phyloP scores from a whole-genome alignment of 2,329 filamentous ascomycete genomes.

The Emmonsiellopsis sp. region DNA sequence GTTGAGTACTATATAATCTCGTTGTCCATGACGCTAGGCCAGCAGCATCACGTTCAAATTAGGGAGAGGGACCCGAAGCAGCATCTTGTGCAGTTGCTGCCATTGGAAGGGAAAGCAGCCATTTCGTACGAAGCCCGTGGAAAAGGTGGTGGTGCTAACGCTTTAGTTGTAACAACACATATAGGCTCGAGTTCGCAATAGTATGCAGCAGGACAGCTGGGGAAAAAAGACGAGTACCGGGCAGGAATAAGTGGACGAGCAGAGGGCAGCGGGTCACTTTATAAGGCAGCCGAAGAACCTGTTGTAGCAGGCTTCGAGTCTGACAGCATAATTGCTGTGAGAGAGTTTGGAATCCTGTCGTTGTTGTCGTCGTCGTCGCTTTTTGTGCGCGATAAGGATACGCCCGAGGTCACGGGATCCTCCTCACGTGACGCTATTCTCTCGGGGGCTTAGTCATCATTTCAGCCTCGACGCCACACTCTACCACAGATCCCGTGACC shows the following conservation, averaged over 20 bases:
- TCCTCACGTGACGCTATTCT: too few relatives aligned
- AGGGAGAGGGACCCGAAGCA: not conserved
- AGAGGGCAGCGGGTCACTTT: not conserved
- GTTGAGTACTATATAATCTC: not conserved
- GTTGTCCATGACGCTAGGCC: not conserved
- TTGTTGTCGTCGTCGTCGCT: not conserved
- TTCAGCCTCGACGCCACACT: too few relatives aligned
- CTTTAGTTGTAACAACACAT: slow-evolving; percentile 1
- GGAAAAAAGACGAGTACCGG: not conserved
- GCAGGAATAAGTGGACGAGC: not conserved
- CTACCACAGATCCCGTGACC: too few relatives aligned
- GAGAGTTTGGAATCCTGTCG: not conserved
- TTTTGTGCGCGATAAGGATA: too few relatives aligned
- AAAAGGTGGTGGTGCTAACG: not conserved
- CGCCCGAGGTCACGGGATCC: too few relatives aligned
- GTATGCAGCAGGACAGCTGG: not conserved
- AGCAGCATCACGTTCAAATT: not conserved
- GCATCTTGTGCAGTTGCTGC: not conserved
- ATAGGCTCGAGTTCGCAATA: not conserved
- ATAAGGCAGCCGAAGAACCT: slow-evolving; percentile 3
- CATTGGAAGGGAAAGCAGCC: not conserved
- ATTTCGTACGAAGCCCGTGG: not conserved
- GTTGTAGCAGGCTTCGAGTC: not conserved
- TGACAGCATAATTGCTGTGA: not conserved
- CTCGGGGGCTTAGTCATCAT: too few relatives aligned